Evolutionary conservation across 768 basidiomycete species (phyloP).

Genomic region (Phlebiopsis gigantea): DNA sequence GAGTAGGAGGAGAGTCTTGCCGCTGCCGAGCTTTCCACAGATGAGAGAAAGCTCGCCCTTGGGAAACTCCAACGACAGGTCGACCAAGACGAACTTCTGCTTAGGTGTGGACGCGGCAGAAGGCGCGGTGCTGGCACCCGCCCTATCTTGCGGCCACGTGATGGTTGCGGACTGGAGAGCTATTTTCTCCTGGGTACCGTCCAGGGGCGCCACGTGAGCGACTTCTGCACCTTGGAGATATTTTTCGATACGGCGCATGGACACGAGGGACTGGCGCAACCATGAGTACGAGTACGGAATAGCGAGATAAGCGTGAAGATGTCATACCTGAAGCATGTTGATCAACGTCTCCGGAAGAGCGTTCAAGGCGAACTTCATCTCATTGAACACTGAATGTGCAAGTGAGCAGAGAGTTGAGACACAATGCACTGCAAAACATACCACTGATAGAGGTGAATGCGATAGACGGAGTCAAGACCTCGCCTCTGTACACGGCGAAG

Average conservation of each 20-base stretch:
- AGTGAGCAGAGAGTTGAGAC: neutral
- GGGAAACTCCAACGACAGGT: conserved; percentile 75
- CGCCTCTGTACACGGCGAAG: conserved; percentile 65
- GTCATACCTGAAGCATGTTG: conserved; percentile 72
- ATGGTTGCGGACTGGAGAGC: conserved; percentile 81
- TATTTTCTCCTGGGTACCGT: conserved; percentile 53
- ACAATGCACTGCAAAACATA: no score
- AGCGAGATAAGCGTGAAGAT: conserved; percentile 1
- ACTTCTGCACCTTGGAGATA: conserved; percentile 79
- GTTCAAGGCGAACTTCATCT: conserved; percentile 85
- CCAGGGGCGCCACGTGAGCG: conserved; percentile 49
- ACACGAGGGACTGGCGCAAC: conserved; percentile 59
- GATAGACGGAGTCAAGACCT: conserved; percentile 72
- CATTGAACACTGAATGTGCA: conserved; percentile 66
- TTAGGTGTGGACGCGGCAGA: conserved; percentile 68
- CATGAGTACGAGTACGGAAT: neutral
- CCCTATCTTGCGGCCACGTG: conserved; percentile 84
- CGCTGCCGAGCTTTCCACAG: conserved; percentile 86
- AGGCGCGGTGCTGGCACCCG: conserved; percentile 39
- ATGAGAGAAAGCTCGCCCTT: conserved; percentile 73
- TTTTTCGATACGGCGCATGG: conserved; percentile 85
- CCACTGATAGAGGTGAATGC: conserved; percentile 67
- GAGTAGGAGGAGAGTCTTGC: conserved; percentile 81
- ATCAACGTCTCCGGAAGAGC: conserved; percentile 90
- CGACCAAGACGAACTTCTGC: conserved; percentile 75